Percentiles rank a stretch among this genome's conserved stretches.
Conservation (phyloP, 495 filamentous ascomycete genomes). For the Aspergillus egyptiacus region DNA sequence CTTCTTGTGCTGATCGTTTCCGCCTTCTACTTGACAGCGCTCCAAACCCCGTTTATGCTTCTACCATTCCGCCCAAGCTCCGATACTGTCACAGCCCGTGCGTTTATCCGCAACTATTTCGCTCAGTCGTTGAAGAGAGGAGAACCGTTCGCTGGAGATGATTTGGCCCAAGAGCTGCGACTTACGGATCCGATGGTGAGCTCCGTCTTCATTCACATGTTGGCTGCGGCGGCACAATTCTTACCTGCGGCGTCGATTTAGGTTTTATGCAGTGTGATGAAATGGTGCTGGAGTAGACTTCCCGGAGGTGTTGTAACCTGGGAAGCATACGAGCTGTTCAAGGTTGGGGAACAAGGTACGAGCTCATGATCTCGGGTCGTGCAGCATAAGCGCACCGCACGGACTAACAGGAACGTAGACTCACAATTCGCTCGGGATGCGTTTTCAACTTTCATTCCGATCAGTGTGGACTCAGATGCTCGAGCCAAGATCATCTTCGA, state of each 20-base stretch:
- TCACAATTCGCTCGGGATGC: conserved; percentile 87
- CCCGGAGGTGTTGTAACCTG: conserved; percentile 90
- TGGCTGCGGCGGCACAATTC: background rate
- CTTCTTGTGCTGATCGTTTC: conserved; percentile 33
- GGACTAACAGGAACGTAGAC: conserved; percentile 47
- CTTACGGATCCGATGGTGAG: conserved; percentile 89
- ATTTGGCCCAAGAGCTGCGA: conserved; percentile 77
- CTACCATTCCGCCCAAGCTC: conserved; percentile 93
- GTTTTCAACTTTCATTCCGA: conserved; percentile 92
- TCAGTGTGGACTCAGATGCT: conserved; percentile 85
- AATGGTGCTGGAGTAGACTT: conserved; percentile 98
- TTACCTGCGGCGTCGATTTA: conserved; percentile 25
- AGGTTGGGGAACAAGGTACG: conserved; percentile 85
- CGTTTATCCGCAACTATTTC: conserved; percentile 92
- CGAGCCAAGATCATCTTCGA: conserved; percentile 87
- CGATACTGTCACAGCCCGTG: conserved; percentile 78
- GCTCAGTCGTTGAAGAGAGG: conserved; percentile 46
- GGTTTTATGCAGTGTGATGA: conserved; percentile 90
- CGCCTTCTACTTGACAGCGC: conserved; percentile 45
- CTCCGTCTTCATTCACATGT: background rate
- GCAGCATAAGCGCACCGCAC: background rate
- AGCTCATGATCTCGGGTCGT: background rate
- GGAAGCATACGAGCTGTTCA: conserved; percentile 96
- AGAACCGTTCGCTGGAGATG: conserved; percentile 54
- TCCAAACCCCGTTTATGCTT: conserved; percentile 87